Conservation (phyloP, 1,284 basidiomycete species). For the Schizophyllum amplum region DNA sequence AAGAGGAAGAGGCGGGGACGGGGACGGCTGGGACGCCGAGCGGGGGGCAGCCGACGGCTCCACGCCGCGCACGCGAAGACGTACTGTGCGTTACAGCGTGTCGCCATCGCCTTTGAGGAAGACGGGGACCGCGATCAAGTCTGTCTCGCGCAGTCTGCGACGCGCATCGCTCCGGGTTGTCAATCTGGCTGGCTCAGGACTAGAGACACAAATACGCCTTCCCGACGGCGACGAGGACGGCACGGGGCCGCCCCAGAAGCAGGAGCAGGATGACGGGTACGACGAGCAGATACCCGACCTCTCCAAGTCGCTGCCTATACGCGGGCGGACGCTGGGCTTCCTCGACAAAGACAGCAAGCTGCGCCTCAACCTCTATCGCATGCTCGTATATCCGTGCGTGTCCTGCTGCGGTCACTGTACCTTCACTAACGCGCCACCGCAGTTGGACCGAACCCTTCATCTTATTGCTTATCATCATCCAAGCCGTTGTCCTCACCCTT, state of each 20-base stretch:
- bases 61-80: slow-evolving; percentile 32
- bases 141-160: slow-evolving; percentile 53
- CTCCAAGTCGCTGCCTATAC: slow-evolving; percentile 43
- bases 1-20: not conserved
- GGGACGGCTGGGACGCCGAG: not conserved
- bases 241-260: not conserved
- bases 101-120: slow-evolving; percentile 49
- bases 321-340: slow-evolving; percentile 76
- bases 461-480: slow-evolving; percentile 76
- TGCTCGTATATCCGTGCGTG: slow-evolving; percentile 59
- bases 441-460: slow-evolving; percentile 80
- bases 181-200: slow-evolving; percentile 61
- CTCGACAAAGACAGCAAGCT: slow-evolving; percentile 65
- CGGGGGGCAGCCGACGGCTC: slow-evolving; percentile 17
- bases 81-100: slow-evolving; percentile 41
- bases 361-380: slow-evolving; percentile 54
- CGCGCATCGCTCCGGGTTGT: slow-evolving; percentile 78
- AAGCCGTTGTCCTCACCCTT: slow-evolving; percentile 78
- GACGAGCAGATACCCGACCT: slow-evolving; percentile 38
- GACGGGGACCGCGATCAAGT: slow-evolving; percentile 48
- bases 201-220: slow-evolving; percentile 51
- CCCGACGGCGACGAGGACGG: slow-evolving; percentile 34
- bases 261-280: slow-evolving; percentile 23
- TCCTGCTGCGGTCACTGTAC: slow-evolving; percentile 3
- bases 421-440: slow-evolving; percentile 28